phyloP scores from a whole-genome alignment of 2,329 filamentous ascomycete genomes.

The Alternaria burnsii region DNA sequence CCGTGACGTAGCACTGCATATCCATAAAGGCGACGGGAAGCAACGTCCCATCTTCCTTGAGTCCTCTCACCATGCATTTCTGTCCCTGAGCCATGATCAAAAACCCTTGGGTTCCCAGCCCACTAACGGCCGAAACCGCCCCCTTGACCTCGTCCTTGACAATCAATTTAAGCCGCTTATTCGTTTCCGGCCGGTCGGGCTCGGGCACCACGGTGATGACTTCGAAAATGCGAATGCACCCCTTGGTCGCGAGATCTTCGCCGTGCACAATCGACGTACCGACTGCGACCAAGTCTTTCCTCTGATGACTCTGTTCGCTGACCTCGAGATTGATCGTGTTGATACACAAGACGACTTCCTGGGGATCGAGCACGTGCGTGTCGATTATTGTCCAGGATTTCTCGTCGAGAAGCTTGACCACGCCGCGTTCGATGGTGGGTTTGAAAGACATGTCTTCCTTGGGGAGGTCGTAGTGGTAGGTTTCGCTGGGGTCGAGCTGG shows the following conservation, averaged over 20 bases:
- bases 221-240: constrained; percentile 89
- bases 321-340: constrained; percentile 86
- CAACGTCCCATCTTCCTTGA: constrained; percentile 93
- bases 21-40: constrained; percentile 97
- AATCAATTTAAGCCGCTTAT: constrained; percentile 83
- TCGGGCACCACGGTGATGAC: constrained; percentile 91
- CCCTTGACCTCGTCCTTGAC: constrained; percentile 92
- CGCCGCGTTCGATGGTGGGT: constrained; percentile 75
- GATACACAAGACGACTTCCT: constrained; percentile 81
- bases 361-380: constrained; percentile 73
- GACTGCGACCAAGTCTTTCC: constrained; percentile 80
- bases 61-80: constrained; percentile 94
- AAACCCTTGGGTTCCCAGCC: constrained; percentile 86
- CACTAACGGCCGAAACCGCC: constrained; percentile 85
- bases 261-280: constrained; percentile 87
- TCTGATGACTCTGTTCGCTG: constrained; percentile 88
- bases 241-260: constrained; percentile 87
- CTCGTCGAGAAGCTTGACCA: constrained; percentile 80
- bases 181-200: constrained; percentile 83
- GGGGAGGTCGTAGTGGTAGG: constrained; percentile 82
- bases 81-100: constrained; percentile 92
- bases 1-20: constrained; percentile 91
- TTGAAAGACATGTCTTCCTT: constrained; percentile 67
- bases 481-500: constrained; percentile 79
- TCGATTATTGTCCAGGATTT: constrained; percentile 82